Conservation (phyloP, 169 alveolate genomes). For the Plasmodium fragile region DNA sequence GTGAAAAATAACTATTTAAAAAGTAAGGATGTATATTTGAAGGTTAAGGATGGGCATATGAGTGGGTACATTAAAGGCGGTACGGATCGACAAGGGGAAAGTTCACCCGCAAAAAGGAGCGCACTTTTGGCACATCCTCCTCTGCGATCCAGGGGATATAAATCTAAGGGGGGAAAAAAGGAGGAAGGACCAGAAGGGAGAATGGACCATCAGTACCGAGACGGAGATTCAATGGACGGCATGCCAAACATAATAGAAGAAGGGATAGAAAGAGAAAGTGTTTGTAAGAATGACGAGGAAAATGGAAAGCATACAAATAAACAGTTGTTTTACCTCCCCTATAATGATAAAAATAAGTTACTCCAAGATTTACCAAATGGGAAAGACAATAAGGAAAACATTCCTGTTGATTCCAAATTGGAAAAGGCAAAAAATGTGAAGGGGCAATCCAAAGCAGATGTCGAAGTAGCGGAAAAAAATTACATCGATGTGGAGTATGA, state of each 20-base stretch:
- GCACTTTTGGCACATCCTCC: neutral
- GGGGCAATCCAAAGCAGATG: neutral
- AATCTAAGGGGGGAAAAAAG: neutral
- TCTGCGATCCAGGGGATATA: neutral
- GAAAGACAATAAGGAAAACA: neutral
- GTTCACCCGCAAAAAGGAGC: neutral
- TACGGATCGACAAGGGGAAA: neutral
- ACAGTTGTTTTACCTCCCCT: neutral
- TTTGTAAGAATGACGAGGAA: neutral
- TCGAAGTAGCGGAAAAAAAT: slow-evolving; percentile 5
- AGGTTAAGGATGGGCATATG: slow-evolving; percentile 17
- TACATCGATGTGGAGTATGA: slow-evolving; percentile 51
- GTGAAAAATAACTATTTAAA: slow-evolving; percentile 31
- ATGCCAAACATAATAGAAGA: neutral
- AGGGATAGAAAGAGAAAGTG: neutral
- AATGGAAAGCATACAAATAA: neutral
- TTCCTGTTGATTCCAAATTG: neutral
- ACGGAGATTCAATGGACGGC: neutral
- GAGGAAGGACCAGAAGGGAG: neutral
- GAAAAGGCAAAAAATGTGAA: slow-evolving; percentile 7
- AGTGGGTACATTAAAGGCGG: neutral
- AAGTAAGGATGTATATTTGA: slow-evolving; percentile 63
- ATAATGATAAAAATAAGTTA: neutral
- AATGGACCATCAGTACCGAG: neutral
- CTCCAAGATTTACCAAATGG: neutral